A percentile compares a stretch with the other conserved stretches of the same genome.
Evolutionary conservation across 495 filamentous ascomycete species (phyloP).

Genomic region (Podospora appendiculata): DNA sequence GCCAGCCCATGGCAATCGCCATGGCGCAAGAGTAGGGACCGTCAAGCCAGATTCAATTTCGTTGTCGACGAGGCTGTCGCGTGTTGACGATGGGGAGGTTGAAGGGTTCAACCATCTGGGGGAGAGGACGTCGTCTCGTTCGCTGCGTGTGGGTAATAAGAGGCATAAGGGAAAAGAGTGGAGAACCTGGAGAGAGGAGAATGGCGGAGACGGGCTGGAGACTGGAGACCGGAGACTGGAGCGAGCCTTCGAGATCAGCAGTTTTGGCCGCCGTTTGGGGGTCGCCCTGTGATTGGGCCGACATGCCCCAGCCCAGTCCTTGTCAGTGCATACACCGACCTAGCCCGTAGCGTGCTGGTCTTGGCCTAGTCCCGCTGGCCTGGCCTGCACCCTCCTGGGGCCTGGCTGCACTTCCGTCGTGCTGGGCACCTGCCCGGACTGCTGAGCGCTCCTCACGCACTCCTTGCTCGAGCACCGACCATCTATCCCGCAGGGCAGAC

Average conservation of each 20-base stretch:
- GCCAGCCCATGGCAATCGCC: constrained; percentile 52
- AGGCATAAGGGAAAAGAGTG: constrained; percentile 16
- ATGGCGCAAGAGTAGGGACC: constrained; percentile 35
- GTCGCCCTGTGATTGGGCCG: constrained; percentile 18
- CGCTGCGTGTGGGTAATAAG: constrained; percentile 20
- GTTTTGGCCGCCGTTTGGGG: constrained; percentile 12
- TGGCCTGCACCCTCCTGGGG: constrained; percentile 9
- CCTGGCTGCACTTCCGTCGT: too few species aligned
- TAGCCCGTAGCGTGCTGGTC: constrained; percentile 11
- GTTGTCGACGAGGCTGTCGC: constrained; percentile 16
- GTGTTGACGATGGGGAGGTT: constrained; percentile 18
- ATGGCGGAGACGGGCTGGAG: constrained; percentile 4
- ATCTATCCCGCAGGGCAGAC: too few species aligned
- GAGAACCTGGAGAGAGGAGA: constrained; percentile 8
- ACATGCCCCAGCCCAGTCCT: neutral
- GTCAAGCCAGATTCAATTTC: constrained; percentile 39
- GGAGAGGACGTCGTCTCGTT: constrained; percentile 9
- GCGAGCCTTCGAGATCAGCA: constrained; percentile 21
- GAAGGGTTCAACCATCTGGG: constrained; percentile 20
- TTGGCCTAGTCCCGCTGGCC: constrained; percentile 2
- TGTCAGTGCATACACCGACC: constrained; percentile 2
- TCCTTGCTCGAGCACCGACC: too few species aligned
- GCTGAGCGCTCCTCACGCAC: too few species aligned
- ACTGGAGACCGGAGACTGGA: neutral
- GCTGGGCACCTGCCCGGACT: too few species aligned